Evolutionary conservation across 495 filamentous ascomycete species (phyloP).

Genomic region (Annulohypoxylon maeteangense): DNA sequence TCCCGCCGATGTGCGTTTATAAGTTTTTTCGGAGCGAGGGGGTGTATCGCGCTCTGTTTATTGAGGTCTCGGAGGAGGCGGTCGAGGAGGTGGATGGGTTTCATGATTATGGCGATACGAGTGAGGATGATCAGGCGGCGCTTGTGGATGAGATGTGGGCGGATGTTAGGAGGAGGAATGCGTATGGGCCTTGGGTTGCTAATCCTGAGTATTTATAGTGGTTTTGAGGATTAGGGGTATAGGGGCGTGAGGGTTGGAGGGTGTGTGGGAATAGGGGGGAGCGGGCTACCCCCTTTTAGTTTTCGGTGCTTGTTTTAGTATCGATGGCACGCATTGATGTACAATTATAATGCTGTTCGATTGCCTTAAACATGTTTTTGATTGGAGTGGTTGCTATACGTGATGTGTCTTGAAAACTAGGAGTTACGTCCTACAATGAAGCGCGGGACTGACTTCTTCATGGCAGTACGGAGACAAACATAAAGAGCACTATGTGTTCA

Average conservation of each 20-base stretch:
- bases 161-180: neutral
- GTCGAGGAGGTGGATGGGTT: neutral
- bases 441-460: too few species aligned
- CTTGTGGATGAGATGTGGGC: conserved; percentile 30
- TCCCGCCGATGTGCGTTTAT: conserved; percentile 14
- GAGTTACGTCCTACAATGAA: neutral
- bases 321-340: too few species aligned
- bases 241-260: too few species aligned
- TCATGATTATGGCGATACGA: conserved; percentile 16
- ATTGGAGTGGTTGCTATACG: too few species aligned
- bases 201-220: neutral
- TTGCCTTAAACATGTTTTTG: too few species aligned
- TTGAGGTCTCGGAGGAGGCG: neutral
- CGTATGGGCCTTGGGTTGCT: too few species aligned
- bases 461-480: too few species aligned
- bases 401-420: neutral
- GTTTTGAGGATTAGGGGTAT: neutral
- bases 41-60: neutral
- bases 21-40: neutral
- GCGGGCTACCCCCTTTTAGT: neutral
- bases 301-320: neutral
- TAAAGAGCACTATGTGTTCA: neutral
- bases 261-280: neutral
- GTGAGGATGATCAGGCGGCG: conserved; percentile 32
- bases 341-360: too few species aligned